A percentile compares a stretch with the other conserved stretches of the same genome.
Evolutionary conservation across 129 eudicot genomes (phyloP).

Genomic region (Chrysanthemum seticuspe): DNA sequence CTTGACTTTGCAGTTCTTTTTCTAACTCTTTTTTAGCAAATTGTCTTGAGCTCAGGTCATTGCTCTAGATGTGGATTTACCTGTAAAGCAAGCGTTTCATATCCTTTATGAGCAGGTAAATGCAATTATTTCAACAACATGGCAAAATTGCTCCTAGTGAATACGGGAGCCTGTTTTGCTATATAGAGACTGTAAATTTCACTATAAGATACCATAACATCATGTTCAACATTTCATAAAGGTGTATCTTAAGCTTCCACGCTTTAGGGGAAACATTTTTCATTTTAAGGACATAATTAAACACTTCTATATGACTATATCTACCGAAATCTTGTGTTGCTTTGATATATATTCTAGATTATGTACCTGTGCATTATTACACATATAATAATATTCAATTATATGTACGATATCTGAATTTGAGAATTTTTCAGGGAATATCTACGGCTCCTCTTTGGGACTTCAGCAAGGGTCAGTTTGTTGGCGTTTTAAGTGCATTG

Average conservation of each 20-base stretch:
- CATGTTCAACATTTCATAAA: no score
- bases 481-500: slow-evolving; percentile 88
- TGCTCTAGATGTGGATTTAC: slow-evolving; percentile 86
- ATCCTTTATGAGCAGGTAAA: slow-evolving; percentile 90
- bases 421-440: slow-evolving; percentile 63
- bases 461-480: slow-evolving; percentile 69
- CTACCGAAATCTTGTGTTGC: background rate
- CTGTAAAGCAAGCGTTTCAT: slow-evolving; percentile 96
- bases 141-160: background rate
- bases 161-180: slow-evolving; percentile 4
- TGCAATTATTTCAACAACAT: slow-evolving; percentile 1
- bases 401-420: slow-evolving; percentile 29
- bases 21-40: background rate
- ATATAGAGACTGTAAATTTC: background rate
- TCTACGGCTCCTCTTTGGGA: slow-evolving; percentile 89
- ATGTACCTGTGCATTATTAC: background rate
- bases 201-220: no score
- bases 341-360: background rate
- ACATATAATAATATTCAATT: slow-evolving; percentile 20
- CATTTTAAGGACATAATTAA: background rate
- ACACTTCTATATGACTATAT: slow-evolving; percentile 5
- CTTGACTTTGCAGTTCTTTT: slow-evolving; percentile 2
- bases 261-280: no score
- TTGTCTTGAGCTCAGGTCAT: slow-evolving; percentile 47
- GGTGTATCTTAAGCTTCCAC: no score